These are phyloP conservation scores for Sporodiniella umbellata DNA, from an alignment of 371 early-diverging fungal genomes.

Conservation along the genomic window DNA sequence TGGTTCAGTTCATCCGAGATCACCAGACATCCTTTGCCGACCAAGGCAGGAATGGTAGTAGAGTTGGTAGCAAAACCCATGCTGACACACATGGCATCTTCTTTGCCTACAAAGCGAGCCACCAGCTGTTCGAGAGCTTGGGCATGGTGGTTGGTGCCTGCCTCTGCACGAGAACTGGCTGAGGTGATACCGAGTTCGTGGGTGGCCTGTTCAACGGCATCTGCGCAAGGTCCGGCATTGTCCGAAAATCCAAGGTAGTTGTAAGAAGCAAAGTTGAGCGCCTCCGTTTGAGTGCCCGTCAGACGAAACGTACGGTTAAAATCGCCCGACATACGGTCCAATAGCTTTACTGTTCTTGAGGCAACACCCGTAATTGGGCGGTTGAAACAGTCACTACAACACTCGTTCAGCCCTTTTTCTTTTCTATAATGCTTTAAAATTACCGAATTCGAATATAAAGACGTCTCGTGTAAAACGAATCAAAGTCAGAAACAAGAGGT, in stretches of 20 bases:
- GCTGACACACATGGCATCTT: conserved; percentile 91
- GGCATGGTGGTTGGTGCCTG: conserved; percentile 67
- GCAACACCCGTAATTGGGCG: conserved; percentile 97
- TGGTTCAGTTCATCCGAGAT: conserved; percentile 99
- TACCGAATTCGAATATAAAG: conserved; percentile 89
- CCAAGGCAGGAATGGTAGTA: conserved; percentile 92
- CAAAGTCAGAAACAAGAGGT: conserved; percentile 91
- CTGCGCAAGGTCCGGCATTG: conserved; percentile 87
- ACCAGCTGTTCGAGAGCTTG: conserved; percentile 87
- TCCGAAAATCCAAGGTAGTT: conserved; percentile 99
- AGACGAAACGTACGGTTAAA: conserved; percentile 82
- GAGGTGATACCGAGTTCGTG: conserved; percentile 63
- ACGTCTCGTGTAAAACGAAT: conserved; percentile 96
- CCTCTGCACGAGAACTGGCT: conserved; percentile 72
- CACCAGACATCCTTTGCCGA: conserved; percentile 89
- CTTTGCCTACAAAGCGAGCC: conserved; percentile 95
- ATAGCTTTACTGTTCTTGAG: conserved; percentile 83
- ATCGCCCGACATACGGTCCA: conserved; percentile 84
- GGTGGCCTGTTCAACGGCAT: conserved; percentile 80
- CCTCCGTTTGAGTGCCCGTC: conserved; percentile 80
- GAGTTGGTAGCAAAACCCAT: conserved; percentile 99
- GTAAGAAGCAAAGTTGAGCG: conserved; percentile 98
- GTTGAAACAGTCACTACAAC: conserved; percentile 89
- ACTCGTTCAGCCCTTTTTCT: neutral
- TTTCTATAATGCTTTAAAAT: neutral